Conservation (phyloP, 257 asterid genomes). For the Thymus mandschuricus region DNA sequence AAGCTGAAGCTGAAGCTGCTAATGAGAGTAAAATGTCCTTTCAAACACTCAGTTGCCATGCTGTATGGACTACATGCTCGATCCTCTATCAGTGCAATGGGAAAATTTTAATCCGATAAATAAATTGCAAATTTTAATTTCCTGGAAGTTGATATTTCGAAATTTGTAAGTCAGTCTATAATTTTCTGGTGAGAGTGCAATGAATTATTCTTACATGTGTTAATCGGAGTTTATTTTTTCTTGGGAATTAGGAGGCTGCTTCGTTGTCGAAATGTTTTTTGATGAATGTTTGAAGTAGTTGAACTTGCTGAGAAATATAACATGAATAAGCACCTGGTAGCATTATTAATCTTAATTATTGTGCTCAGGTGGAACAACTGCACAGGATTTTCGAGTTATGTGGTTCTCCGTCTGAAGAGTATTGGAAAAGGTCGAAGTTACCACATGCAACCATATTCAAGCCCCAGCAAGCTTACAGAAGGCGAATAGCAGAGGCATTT, state of each 20-base stretch:
- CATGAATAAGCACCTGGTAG: background rate
- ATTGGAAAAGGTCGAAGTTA: conserved; percentile 55
- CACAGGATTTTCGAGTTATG: conserved; percentile 67
- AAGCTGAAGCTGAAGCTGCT: too few species aligned
- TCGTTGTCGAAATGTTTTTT: background rate
- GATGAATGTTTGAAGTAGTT: background rate
- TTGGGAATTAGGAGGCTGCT: conserved; percentile 1
- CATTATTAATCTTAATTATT: conserved; percentile 24
- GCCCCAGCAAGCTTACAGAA: conserved; percentile 53
- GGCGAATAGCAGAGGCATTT: conserved; percentile 47
- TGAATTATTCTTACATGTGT: background rate
- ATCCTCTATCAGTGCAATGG: too few species aligned
- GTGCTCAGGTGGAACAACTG: conserved; percentile 61
- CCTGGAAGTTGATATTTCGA: too few species aligned
- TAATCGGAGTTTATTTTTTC: background rate
- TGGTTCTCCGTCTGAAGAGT: conserved; percentile 67
- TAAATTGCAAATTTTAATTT: too few species aligned
- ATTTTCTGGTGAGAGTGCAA: background rate
- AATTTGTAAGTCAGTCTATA: background rate
- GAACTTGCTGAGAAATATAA: conserved; percentile 1
- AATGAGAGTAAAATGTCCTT: too few species aligned
- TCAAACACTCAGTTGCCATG: too few species aligned
- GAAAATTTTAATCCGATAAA: too few species aligned
- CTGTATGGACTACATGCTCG: too few species aligned
- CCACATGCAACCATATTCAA: conserved; percentile 53